Percentiles rank a stretch among this genome's conserved stretches.
Conservation (phyloP, 805 yeast genomes). For the Groenewaldozyma tartarivorans region DNA sequence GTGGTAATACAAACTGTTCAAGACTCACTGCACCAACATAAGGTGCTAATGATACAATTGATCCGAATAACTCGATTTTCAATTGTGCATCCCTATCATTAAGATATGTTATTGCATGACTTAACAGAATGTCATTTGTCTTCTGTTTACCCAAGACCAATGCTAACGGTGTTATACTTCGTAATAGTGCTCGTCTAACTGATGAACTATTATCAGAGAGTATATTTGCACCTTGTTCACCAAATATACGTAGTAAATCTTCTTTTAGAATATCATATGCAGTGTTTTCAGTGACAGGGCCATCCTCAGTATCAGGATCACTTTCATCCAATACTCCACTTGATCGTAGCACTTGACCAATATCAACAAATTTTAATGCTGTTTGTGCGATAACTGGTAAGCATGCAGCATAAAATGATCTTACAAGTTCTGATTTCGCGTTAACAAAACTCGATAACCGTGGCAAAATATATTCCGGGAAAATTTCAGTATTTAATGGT, state of each 20-base stretch:
- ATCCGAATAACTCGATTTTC: conserved; percentile 59
- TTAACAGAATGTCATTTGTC: conserved; percentile 78
- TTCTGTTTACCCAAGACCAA: conserved; percentile 76
- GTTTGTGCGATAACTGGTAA: conserved; percentile 62
- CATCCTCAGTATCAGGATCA: conserved; percentile 40
- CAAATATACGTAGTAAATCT: conserved; percentile 46
- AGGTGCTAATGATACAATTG: conserved; percentile 65
- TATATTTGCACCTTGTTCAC: conserved; percentile 51
- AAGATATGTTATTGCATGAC: conserved; percentile 84
- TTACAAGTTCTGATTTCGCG: conserved; percentile 37
- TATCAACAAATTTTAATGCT: conserved; percentile 54
- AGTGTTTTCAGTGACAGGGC: conserved; percentile 13
- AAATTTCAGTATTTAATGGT: conserved; percentile 65
- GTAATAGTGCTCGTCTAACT: conserved; percentile 62
- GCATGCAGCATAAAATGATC: conserved; percentile 62
- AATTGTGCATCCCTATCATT: conserved; percentile 68
- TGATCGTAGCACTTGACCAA: conserved; percentile 40
- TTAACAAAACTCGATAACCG: conserved; percentile 41
- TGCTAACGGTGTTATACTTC: conserved; percentile 68
- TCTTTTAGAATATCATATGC: conserved; percentile 31
- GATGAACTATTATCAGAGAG: conserved; percentile 59
- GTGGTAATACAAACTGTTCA: conserved; percentile 81
- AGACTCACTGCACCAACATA: conserved; percentile 73
- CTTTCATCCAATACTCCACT: conserved; percentile 25
- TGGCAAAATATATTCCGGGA: conserved; percentile 77